Conservation (phyloP, 129 eudicot species). For the Tagetes patula region DNA sequence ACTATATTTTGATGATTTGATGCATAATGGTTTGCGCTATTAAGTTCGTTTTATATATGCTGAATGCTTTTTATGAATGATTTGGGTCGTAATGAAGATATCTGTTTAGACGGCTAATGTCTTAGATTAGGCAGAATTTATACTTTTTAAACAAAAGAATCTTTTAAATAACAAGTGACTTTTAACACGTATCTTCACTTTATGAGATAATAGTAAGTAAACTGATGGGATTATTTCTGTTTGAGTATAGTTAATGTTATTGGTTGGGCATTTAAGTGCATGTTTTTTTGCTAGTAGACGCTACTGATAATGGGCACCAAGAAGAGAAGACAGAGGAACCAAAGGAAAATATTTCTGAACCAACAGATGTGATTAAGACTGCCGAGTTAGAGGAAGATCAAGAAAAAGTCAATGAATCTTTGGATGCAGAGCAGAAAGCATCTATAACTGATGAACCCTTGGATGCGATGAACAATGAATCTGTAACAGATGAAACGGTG, state of each 20-base stretch:
- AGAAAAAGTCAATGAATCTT: conserved; percentile 33
- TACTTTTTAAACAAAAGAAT: not conserved
- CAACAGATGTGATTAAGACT: conserved; percentile 23
- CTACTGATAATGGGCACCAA: conserved; percentile 49
- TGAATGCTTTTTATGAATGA: not conserved
- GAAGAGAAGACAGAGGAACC: conserved; percentile 42
- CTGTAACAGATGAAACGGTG: not conserved
- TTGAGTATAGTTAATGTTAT: not conserved
- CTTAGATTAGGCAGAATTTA: not conserved
- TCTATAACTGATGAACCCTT: conserved; percentile 30
- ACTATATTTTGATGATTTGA: not conserved
- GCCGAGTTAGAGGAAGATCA: conserved; percentile 29
- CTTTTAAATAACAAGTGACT: not conserved
- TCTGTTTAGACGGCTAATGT: not conserved
- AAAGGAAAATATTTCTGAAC: conserved; percentile 33
- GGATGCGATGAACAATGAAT: conserved; percentile 3
- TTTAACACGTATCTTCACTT: not conserved
- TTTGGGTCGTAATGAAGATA: not conserved
- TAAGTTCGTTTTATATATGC: not conserved
- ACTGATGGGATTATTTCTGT: not conserved
- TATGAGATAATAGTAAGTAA: not conserved
- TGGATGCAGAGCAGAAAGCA: conserved; percentile 27
- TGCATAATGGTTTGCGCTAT: not conserved
- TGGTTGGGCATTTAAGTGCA: not conserved
- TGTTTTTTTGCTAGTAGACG: conserved; percentile 21